Conservation (phyloP, 176 grass and related monocot genomes). For the Rhipidocladum racemiflorum region DNA sequence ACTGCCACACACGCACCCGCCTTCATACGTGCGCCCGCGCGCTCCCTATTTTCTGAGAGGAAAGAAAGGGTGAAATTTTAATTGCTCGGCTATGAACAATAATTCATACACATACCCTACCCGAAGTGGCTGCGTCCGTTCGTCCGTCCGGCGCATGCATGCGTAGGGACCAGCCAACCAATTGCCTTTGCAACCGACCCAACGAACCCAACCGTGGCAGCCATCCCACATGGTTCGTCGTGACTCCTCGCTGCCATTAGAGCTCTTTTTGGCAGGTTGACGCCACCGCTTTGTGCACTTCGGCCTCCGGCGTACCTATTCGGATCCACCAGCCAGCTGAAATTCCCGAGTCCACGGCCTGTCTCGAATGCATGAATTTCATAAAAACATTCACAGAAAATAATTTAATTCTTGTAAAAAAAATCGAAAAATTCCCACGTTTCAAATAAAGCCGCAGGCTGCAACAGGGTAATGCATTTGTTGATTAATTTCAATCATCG, state of each 20-base stretch:
- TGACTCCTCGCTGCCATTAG: background rate
- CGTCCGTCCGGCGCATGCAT: constrained; percentile 1
- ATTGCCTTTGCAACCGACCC: constrained; percentile 23
- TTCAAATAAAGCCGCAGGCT: background rate
- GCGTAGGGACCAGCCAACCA: constrained; percentile 11
- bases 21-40: too few relatives aligned
- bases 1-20: too few relatives aligned
- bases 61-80: background rate
- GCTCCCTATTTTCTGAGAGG: background rate
- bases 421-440: too few relatives aligned
- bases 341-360: background rate
- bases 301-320: background rate
- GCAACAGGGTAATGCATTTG: background rate
- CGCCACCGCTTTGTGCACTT: constrained; percentile 4
- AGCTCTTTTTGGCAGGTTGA: constrained; percentile 21
- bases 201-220: constrained; percentile 28
- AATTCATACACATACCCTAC: background rate
- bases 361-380: too few relatives aligned
- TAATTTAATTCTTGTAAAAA: too few relatives aligned
- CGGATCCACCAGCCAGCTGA: background rate
- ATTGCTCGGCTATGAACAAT: background rate
- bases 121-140: constrained; percentile 9
- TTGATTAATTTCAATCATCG: background rate
- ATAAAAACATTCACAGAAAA: too few relatives aligned
- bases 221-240: constrained; percentile 33